Percentiles rank a stretch among this genome's conserved stretches.
phyloP scores from a whole-genome alignment of 805 yeast species.

The Nakazawaea molendinolei region DNA sequence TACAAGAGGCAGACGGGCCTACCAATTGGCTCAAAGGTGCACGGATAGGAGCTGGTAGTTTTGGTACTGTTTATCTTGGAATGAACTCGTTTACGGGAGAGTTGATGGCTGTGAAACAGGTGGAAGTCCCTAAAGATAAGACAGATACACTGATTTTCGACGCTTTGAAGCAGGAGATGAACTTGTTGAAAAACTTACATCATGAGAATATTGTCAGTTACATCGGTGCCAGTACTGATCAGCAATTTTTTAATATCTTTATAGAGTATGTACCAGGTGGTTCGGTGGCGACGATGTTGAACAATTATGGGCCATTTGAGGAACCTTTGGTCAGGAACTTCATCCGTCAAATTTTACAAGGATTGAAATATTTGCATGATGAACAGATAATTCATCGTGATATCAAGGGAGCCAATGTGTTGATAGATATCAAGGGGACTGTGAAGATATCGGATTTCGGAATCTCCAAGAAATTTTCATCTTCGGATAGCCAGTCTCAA shows the following conservation, averaged over 20 bases:
- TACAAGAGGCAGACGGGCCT: constrained; percentile 50
- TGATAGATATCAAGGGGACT: constrained; percentile 51
- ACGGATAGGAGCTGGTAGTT: constrained; percentile 88
- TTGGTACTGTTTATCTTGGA: constrained; percentile 90
- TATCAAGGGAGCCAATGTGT: constrained; percentile 58
- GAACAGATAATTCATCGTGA: constrained; percentile 57
- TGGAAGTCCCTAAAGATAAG: constrained; percentile 46
- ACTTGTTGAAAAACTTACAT: constrained; percentile 65
- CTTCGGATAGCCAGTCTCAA: constrained; percentile 11
- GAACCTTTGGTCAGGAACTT: constrained; percentile 53
- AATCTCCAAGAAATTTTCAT: constrained; percentile 46
- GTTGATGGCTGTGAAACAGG: constrained; percentile 95
- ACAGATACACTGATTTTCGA: constrained; percentile 49
- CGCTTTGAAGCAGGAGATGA: constrained; percentile 79
- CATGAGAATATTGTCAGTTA: constrained; percentile 93
- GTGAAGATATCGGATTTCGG: constrained; percentile 66
- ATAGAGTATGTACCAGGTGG: constrained; percentile 42
- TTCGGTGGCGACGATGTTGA: constrained; percentile 46
- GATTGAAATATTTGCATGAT: constrained; percentile 49
- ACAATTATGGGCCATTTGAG: constrained; percentile 55
- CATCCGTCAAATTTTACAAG: constrained; percentile 47
- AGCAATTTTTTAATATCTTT: constrained; percentile 69
- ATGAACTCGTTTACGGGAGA: constrained; percentile 91
- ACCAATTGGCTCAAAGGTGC: constrained; percentile 90
- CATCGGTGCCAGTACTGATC: constrained; percentile 79